phyloP scores from a whole-genome alignment of 306 rosid species.

The Quercus parvula region DNA sequence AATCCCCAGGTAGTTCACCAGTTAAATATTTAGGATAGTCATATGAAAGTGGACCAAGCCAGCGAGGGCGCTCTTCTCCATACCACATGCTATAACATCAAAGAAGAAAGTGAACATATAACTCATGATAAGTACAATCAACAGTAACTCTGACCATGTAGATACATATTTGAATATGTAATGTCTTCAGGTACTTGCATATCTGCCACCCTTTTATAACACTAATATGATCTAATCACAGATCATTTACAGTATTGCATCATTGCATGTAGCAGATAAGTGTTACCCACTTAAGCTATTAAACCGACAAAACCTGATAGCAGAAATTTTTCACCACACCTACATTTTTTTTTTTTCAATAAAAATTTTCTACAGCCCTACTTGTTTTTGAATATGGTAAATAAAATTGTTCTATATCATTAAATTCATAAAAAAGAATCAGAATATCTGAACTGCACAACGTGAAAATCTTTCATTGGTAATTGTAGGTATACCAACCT shows the following conservation, averaged over 20 bases:
- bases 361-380: no score
- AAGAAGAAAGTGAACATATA: neutral
- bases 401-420: neutral
- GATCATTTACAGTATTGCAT: neutral
- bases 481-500: no score
- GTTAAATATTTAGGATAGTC: conserved; percentile 74
- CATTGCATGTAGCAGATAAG: neutral
- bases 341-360: no score
- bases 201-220: neutral
- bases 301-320: neutral
- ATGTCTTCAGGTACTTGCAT: neutral
- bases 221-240: neutral
- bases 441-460: neutral
- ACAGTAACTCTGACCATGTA: neutral
- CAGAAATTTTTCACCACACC: neutral
- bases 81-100: conserved; percentile 69
- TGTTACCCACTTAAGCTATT: no score
- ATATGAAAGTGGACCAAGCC: conserved; percentile 94
- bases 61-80: conserved; percentile 80
- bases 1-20: conserved; percentile 92
- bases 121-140: neutral
- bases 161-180: neutral
- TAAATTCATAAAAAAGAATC: neutral
- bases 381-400: neutral
- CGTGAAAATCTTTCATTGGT: no score